Evolutionary conservation across 2,329 filamentous ascomycete genomes (phyloP).

Genomic region (Pezicula neosporulosa): DNA sequence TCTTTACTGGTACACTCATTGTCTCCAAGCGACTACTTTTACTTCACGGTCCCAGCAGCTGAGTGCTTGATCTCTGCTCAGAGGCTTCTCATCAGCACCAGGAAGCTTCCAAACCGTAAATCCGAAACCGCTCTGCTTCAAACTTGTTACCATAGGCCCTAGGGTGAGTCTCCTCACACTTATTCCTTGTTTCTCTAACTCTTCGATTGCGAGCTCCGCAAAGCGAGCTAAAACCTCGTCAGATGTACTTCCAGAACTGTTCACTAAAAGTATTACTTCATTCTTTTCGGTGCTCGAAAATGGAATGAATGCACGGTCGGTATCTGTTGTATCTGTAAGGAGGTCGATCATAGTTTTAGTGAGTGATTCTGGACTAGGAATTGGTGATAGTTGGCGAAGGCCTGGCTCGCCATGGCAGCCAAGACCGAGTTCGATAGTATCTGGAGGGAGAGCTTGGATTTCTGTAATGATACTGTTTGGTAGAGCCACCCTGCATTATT

Average conservation of each 20-base stretch:
- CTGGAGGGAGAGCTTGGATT: constrained; percentile 17
- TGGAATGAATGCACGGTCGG: constrained; percentile 21
- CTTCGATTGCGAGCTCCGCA: constrained; percentile 21
- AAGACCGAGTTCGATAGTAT: constrained; percentile 38
- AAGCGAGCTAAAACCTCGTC: constrained; percentile 23
- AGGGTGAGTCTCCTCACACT: constrained; percentile 16
- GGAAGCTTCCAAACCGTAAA: constrained; percentile 22
- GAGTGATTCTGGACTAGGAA: constrained; percentile 16
- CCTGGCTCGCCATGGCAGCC: constrained; percentile 50
- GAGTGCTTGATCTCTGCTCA: constrained; percentile 17
- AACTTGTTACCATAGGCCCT: constrained; percentile 23
- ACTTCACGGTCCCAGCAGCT: constrained; percentile 20
- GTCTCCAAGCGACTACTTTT: constrained; percentile 20
- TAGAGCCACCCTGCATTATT: constrained; percentile 16
- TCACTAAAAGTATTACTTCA: constrained; percentile 19
- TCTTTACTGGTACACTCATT: constrained; percentile 9
- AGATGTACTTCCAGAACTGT: constrained; percentile 21
- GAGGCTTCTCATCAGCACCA: constrained; percentile 6
- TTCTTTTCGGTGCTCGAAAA: constrained; percentile 11
- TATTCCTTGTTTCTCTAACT: constrained; percentile 15
- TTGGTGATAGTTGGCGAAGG: constrained; percentile 17
- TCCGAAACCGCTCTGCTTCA: constrained; percentile 24
- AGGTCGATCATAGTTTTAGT: constrained; percentile 20
- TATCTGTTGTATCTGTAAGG: constrained; percentile 15
- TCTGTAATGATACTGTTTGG: constrained; percentile 22